Base-by-base conservation (phyloP, 176 grass and related monocot genomes). In the Avena eriantha region DNA sequence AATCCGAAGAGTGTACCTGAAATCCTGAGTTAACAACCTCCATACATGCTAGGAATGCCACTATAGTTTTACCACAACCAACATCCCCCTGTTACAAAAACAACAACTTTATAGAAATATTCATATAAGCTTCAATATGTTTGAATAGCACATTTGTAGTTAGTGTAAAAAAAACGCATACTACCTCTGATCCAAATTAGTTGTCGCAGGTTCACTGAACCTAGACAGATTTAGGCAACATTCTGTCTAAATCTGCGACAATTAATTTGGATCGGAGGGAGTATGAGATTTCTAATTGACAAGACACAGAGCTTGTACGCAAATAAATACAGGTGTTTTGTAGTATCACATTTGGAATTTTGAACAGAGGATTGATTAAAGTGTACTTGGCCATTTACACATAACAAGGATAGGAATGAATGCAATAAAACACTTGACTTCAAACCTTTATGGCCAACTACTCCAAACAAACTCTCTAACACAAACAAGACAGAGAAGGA, bases 21-120 rank as follows among this genome's bases (percentile, higher is more conserved):
- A 95, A 98, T 69, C 96, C 93, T 91, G 92, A 94, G 63, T 80
- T 90, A 87, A 98, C 69, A 86, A 95, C 96, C 84, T 98, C 96
- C 93, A 98, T 98, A 70, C 96, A 94, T 82, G 93, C 88, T 70
- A 98, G 84, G 89, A 98, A 98, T 59, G 96, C 90, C 92, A 98
- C 96, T 69, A 95, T 16, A 34, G 96, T 98, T 88, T 98, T 98
- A 22, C 96, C 96, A 85, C 96, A 98, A 36, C 96, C 93, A 82
- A 98, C 96, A 94, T 98, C 96, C n/a, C 96, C 96, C 96, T 98
- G 80, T 24, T 74, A 86, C 49, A 72, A 10, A 87, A 80, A 82
- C 66, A 66, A 54, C 19, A 71, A 68, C 18, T 71, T 85, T 18
- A 81, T 35, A 84, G 21, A 33, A 89, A 80, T 74, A 85, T 85